Evolutionary conservation across 257 asterid genomes (phyloP), one percentile per base, ranked within the genome.

Genomic region (Nemophila menziesii): DNA sequence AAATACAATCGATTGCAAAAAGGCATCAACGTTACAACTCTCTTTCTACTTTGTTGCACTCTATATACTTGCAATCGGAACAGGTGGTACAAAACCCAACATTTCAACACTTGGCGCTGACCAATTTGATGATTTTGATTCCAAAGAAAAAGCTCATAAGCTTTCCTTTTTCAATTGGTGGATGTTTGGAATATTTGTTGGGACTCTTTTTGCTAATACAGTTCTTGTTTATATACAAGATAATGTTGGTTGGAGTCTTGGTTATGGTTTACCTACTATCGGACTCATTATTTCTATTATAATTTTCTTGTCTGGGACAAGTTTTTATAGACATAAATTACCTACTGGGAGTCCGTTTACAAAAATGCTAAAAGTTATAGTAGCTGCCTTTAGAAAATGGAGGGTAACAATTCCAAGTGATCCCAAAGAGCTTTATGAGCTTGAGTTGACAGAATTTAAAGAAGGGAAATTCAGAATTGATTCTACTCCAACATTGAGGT

Each of bases 161-260:
- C 81, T 87, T 7, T 87, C 97, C 23, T 86, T 79, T 75, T 86
- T 86, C 69, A 86, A 86, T 24, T 86, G 97, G 96, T 86, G 96
- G 94, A 74, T 82, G 90, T 86, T 86, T 21, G 69, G 93, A 47
- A 86, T 86, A 15, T 86, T 82, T 27, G 48, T 79, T 2, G 96
- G 96, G 4, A 86, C 92, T 15, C 70, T 86, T 1, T 82, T 86
- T 59, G 94, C 94, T 43, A 76, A 86, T 55, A 74, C 94, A 0
- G 78, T 73, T 10, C 77, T 86, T 38, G 96, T 86, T 2, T 86
- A 80, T 43, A 75, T 82, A 16, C 96, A 86, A 55, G 96, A 86
- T 45, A 86, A 78, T 43, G 92, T 86, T 36, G 92, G 94, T 0
- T 86, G 96, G 96, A 55, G 74, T 0, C 76, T 86, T 2, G 94